Percentiles rank a stretch among this genome's conserved stretches.
Conservation (phyloP, 2,329 filamentous ascomycete genomes). For the Monascus ruber region DNA sequence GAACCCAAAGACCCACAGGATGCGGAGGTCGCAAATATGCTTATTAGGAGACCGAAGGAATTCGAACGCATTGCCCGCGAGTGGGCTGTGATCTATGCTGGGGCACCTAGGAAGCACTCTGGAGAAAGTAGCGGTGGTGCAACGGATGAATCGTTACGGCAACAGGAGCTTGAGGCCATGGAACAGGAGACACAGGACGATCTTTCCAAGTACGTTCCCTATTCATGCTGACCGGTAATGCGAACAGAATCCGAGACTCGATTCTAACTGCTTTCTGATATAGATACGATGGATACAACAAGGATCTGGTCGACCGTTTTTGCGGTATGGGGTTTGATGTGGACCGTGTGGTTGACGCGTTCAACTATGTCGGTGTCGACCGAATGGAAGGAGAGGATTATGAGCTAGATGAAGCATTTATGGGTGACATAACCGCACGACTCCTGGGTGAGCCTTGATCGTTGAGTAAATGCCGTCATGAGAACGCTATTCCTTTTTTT, state of each 20-base stretch:
- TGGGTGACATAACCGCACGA: slow-evolving; percentile 78
- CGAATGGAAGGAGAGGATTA: slow-evolving; percentile 68
- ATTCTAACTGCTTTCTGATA: neutral
- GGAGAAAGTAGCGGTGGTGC: slow-evolving; percentile 43
- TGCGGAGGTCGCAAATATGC: slow-evolving; percentile 85
- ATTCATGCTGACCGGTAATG: slow-evolving; percentile 1
- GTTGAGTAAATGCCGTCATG: slow-evolving; percentile 1
- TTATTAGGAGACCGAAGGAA: slow-evolving; percentile 63
- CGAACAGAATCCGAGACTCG: neutral
- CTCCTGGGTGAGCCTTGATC: slow-evolving; percentile 64
- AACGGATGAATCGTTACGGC: slow-evolving; percentile 42
- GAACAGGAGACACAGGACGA: slow-evolving; percentile 47
- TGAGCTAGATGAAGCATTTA: slow-evolving; percentile 76
- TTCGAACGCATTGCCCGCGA: slow-evolving; percentile 77
- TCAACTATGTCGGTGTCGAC: slow-evolving; percentile 71
- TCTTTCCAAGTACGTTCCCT: slow-evolving; percentile 38
- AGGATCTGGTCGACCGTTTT: slow-evolving; percentile 70
- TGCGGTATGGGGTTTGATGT: slow-evolving; percentile 85
- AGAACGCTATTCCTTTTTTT: slow-evolving; percentile 5
- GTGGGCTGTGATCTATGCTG: slow-evolving; percentile 77
- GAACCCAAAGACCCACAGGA: slow-evolving; percentile 97
- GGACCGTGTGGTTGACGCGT: slow-evolving; percentile 73
- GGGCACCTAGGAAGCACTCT: slow-evolving; percentile 52
- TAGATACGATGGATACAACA: slow-evolving; percentile 82
- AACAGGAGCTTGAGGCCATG: slow-evolving; percentile 43